Conservation (phyloP, 306 rosid species). For the Inga laurina region DNA sequence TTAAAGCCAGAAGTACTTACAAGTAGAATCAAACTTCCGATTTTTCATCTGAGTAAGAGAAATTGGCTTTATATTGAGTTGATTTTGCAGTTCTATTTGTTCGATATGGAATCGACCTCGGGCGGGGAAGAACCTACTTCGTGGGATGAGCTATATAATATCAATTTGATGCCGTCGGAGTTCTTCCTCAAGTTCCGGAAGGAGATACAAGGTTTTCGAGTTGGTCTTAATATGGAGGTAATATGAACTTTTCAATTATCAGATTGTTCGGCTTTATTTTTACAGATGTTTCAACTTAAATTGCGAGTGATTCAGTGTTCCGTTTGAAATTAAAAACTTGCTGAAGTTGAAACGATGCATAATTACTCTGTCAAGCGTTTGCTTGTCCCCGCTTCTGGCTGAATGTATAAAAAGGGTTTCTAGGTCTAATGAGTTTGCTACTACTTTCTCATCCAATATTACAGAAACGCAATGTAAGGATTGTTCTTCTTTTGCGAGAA, state of each 20-base stretch:
- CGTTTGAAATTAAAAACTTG: background rate
- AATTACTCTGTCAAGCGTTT: background rate
- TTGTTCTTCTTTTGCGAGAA: background rate
- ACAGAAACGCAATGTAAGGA: background rate
- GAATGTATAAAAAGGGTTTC: background rate
- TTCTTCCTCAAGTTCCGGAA: conserved; percentile 83
- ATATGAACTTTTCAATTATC: background rate
- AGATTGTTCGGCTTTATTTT: background rate
- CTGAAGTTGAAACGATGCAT: background rate
- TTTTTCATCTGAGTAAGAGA: background rate
- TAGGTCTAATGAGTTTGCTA: background rate
- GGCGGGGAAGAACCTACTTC: conserved; percentile 63
- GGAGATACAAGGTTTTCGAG: conserved; percentile 73
- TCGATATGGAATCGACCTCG: conserved; percentile 52
- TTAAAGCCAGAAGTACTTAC: background rate
- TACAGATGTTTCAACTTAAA: background rate
- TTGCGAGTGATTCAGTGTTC: background rate
- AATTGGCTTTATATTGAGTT: conserved; percentile 6
- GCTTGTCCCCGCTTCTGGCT: background rate
- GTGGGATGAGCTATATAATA: conserved; percentile 72
- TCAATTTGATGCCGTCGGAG: conserved; percentile 82
- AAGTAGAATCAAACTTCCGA: background rate
- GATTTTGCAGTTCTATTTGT: conserved; percentile 27
- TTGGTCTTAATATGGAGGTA: conserved; percentile 90
- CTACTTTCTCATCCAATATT: background rate